Evolutionary conservation across 1,139 yeast genomes (phyloP).

Genomic region (Hyphopichia buzzinii): DNA sequence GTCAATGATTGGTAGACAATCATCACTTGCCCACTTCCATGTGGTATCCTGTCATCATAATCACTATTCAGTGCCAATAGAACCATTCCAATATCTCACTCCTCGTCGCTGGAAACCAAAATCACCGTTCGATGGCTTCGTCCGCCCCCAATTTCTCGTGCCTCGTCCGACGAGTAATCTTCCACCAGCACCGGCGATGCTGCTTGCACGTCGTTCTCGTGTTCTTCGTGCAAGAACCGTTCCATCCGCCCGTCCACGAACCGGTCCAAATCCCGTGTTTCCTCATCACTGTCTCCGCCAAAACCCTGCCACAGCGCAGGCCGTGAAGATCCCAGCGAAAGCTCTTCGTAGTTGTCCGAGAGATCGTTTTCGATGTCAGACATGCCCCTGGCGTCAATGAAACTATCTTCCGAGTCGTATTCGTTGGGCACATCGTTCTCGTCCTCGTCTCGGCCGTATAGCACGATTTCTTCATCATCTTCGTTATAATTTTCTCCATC

Average conservation of each 20-base stretch:
- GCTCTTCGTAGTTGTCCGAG: conserved; percentile 6
- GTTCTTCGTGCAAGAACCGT: conserved; percentile 7
- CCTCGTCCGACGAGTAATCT: neutral
- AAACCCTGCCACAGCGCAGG: conserved; percentile 7
- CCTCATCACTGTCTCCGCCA: conserved; percentile 5
- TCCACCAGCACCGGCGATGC: neutral
- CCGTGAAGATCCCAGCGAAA: conserved; percentile 2
- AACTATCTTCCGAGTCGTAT: conserved; percentile 30
- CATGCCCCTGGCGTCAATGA: conserved; percentile 22
- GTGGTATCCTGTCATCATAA: too few relatives aligned
- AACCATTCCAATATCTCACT: too few relatives aligned
- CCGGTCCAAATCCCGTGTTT: neutral
- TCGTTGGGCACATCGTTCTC: conserved; percentile 9
- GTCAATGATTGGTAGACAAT: too few relatives aligned
- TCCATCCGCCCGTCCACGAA: conserved; percentile 7
- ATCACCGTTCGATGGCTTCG: neutral
- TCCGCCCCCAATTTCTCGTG: neutral
- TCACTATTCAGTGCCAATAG: too few relatives aligned
- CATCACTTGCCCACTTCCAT: too few relatives aligned
- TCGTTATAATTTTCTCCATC: conserved; percentile 25
- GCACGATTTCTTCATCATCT: conserved; percentile 20
- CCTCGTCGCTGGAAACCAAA: conserved; percentile 4
- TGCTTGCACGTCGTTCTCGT: conserved; percentile 1
- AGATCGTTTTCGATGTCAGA: conserved; percentile 11
- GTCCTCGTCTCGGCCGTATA: conserved; percentile 13